These are phyloP conservation scores for Stenocarpella maydis DNA, from an alignment of 2,329 filamentous ascomycete species.

Conservation along the genomic window DNA sequence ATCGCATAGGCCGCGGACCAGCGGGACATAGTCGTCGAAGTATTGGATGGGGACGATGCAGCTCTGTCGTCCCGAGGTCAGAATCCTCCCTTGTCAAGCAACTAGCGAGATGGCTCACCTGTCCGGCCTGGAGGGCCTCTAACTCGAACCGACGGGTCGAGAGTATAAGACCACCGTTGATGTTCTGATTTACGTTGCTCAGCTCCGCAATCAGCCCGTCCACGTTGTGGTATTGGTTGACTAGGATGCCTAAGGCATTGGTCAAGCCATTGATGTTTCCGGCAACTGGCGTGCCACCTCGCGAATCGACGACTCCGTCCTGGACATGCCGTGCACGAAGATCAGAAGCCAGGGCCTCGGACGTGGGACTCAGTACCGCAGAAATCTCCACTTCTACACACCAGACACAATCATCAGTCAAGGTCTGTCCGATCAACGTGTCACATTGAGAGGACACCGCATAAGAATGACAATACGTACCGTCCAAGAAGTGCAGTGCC, in stretches of 20 bases:
- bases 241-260: slow-evolving; percentile 48
- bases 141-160: slow-evolving; percentile 59
- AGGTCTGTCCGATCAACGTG: background rate
- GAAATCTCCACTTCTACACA: slow-evolving; percentile 56
- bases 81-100: background rate
- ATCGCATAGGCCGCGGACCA: slow-evolving; percentile 53
- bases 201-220: slow-evolving; percentile 47
- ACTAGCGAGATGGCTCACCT: slow-evolving; percentile 47
- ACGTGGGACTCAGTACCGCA: slow-evolving; percentile 46
- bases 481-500: slow-evolving; percentile 60
- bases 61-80: slow-evolving; percentile 43
- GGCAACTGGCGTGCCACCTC: slow-evolving; percentile 45
- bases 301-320: slow-evolving; percentile 42
- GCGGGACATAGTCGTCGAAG: slow-evolving; percentile 52
- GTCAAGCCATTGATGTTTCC: slow-evolving; percentile 49
- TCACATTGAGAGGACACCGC: background rate
- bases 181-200: slow-evolving; percentile 46
- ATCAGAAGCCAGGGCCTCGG: slow-evolving; percentile 50
- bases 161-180: slow-evolving; percentile 47
- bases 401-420: background rate
- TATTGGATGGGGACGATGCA: slow-evolving; percentile 47
- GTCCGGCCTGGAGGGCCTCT: slow-evolving; percentile 59
- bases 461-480: slow-evolving; percentile 44
- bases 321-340: slow-evolving; percentile 53
- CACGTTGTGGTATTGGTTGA: slow-evolving; percentile 45